These are phyloP conservation scores for Leccinum rimulosum DNA, from an alignment of 768 basidiomycete species.

Conservation along the genomic window DNA sequence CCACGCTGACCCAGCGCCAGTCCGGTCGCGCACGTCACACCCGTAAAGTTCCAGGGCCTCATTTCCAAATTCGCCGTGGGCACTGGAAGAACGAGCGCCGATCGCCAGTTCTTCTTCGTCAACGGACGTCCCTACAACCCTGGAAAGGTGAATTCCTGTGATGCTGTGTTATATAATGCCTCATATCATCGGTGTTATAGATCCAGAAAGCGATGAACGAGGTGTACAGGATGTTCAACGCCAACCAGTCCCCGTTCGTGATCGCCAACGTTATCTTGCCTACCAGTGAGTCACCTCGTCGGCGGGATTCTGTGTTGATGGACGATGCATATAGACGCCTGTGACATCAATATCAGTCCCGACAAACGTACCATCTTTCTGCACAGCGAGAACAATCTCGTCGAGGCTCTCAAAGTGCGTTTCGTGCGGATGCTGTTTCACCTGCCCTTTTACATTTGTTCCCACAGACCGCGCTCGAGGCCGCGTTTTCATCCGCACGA, in stretches of 20 bases:
- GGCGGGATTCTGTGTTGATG: not conserved
- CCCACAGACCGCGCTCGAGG: slow-evolving; percentile 61
- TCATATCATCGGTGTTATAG: slow-evolving; percentile 35
- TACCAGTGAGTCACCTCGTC: slow-evolving; percentile 48
- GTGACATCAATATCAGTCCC: slow-evolving; percentile 93
- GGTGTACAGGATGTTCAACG: slow-evolving; percentile 81
- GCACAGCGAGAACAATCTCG: slow-evolving; percentile 80
- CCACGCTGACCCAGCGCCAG: slow-evolving; percentile 8
- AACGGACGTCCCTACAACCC: slow-evolving; percentile 88
- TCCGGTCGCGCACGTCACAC: slow-evolving; percentile 20
- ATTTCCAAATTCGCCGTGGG: slow-evolving; percentile 80
- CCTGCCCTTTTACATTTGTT: not conserved
- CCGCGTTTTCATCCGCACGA: slow-evolving; percentile 62
- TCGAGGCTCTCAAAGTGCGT: slow-evolving; percentile 73
- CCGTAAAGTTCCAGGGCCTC: slow-evolving; percentile 68
- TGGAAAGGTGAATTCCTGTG: slow-evolving; percentile 50
- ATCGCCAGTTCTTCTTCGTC: slow-evolving; percentile 90
- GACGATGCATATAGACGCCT: slow-evolving; percentile 48
- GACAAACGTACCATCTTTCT: slow-evolving; percentile 96
- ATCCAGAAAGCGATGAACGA: slow-evolving; percentile 91
- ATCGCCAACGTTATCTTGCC: slow-evolving; percentile 83
- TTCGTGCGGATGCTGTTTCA: not conserved
- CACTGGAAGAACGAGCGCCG: slow-evolving; percentile 72
- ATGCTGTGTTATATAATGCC: not conserved
- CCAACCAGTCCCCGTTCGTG: slow-evolving; percentile 74